Conservation (phyloP, 1,284 basidiomycete species). For the Sporisorium exsertum region DNA sequence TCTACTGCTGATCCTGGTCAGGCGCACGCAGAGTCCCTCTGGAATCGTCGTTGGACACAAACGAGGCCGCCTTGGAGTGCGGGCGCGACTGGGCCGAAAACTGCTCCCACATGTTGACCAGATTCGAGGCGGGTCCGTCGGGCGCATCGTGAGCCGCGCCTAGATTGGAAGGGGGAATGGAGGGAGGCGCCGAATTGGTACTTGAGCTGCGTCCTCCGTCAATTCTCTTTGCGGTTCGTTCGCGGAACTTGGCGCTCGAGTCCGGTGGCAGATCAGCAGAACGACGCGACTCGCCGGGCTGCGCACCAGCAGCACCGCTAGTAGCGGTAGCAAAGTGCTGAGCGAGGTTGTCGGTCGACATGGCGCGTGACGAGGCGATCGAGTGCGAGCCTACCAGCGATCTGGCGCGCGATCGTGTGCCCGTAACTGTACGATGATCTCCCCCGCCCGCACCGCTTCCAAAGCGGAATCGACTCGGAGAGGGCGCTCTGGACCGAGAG, state of each 20-base stretch:
- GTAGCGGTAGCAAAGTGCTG: conserved; percentile 36
- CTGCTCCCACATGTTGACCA: conserved; percentile 50
- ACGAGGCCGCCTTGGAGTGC: conserved; percentile 39
- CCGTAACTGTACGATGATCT: conserved; percentile 40
- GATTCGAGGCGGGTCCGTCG: conserved; percentile 21
- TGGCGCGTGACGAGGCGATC: conserved; percentile 37
- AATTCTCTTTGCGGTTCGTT: conserved; percentile 37
- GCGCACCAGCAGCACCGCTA: background rate
- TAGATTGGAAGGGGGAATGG: conserved; percentile 7
- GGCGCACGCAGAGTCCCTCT: conserved; percentile 37
- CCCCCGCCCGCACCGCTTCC: conserved; percentile 9
- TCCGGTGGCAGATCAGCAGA: conserved; percentile 54
- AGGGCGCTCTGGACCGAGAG: conserved; percentile 58
- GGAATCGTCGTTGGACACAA: conserved; percentile 38
- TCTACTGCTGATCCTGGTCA: conserved; percentile 47
- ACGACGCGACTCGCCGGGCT: conserved; percentile 22
- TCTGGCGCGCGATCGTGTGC: conserved; percentile 57
- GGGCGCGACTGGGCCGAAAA: conserved; percentile 38
- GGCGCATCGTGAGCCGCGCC: conserved; percentile 8
- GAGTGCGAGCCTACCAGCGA: conserved; percentile 50
- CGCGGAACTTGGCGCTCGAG: conserved; percentile 56
- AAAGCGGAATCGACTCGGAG: conserved; percentile 56
- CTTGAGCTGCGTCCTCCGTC: conserved; percentile 45
- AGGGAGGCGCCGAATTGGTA: conserved; percentile 53
- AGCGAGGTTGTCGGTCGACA: conserved; percentile 55